Conservation (phyloP, 1,139 yeast genomes). For the Protomyces inundatus region DNA sequence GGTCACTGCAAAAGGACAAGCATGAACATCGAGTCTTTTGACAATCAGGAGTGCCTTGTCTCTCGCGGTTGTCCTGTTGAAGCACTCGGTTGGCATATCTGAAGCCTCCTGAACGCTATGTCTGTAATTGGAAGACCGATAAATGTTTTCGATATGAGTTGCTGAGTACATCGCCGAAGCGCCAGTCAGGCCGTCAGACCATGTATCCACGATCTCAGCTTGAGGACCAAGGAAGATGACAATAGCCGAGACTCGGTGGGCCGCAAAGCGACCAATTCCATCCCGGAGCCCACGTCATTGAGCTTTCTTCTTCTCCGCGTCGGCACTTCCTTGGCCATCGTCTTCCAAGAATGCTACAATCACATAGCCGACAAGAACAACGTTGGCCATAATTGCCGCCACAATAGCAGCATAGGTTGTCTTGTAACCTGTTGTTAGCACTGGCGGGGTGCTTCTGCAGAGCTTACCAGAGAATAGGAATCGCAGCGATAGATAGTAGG, state of each 20-base stretch:
- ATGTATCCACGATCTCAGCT: too few species aligned
- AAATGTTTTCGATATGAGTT: neutral
- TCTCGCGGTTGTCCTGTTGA: too few species aligned
- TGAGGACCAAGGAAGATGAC: too few species aligned
- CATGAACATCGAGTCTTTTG: too few species aligned
- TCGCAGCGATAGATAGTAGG: slow-evolving; percentile 61
- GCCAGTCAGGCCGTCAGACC: too few species aligned
- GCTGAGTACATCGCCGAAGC: neutral
- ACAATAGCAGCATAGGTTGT: slow-evolving; percentile 54
- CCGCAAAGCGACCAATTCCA: too few species aligned
- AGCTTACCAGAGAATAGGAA: slow-evolving; percentile 3
- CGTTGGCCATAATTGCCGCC: slow-evolving; percentile 83
- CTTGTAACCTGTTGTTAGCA: slow-evolving; percentile 9
- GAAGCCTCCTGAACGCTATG: neutral
- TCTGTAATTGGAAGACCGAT: neutral
- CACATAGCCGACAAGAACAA: slow-evolving; percentile 80
- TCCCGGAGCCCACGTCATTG: neutral
- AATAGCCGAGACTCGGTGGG: too few species aligned
- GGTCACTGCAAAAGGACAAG: too few species aligned
- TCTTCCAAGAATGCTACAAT: slow-evolving; percentile 84
- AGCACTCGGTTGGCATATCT: neutral
- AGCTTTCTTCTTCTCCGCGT: neutral
- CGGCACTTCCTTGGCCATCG: neutral
- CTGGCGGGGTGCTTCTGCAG: neutral
- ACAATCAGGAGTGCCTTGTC: too few species aligned